phyloP scores from a whole-genome alignment of 331 rosid species.

The Phaseolus coccineus region DNA sequence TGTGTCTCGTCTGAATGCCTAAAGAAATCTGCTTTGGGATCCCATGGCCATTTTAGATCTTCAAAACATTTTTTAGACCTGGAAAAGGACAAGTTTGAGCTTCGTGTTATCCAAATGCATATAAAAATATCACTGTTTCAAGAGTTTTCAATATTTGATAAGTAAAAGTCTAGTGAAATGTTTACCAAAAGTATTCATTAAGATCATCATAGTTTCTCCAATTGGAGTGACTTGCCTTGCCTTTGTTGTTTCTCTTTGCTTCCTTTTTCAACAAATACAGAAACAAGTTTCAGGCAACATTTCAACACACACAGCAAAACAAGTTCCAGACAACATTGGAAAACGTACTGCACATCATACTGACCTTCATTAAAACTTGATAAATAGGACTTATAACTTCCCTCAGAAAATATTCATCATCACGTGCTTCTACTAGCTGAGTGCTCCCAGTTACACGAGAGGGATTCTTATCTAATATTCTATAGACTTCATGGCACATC shows the following conservation, averaged over 20 bases:
- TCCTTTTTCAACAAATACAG: conserved; percentile 67
- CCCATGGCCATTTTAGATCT: conserved; percentile 86
- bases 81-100: conserved; percentile 43
- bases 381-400: conserved; percentile 77
- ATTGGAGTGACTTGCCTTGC: conserved; percentile 86
- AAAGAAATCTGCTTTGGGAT: conserved; percentile 73
- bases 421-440: conserved; percentile 52
- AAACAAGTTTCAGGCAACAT: conserved; percentile 49
- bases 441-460: conserved; percentile 63
- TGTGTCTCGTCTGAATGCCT: conserved; percentile 67
- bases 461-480: conserved; percentile 62
- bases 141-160: conserved; percentile 27
- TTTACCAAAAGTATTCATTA: conserved; percentile 94
- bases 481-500: conserved; percentile 77
- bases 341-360: neutral
- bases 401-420: conserved; percentile 74
- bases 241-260: conserved; percentile 85
- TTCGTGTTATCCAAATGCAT: conserved; percentile 28
- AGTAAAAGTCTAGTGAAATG: conserved; percentile 25
- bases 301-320: conserved; percentile 35
- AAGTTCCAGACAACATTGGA: neutral
- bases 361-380: conserved; percentile 73
- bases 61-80: conserved; percentile 86
- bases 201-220: conserved; percentile 99
- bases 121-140: conserved; percentile 6